These are phyloP conservation scores for Backusella sp. DNA, from an alignment of 192 early-diverging fungal genomes.

Conservation along the genomic window DNA sequence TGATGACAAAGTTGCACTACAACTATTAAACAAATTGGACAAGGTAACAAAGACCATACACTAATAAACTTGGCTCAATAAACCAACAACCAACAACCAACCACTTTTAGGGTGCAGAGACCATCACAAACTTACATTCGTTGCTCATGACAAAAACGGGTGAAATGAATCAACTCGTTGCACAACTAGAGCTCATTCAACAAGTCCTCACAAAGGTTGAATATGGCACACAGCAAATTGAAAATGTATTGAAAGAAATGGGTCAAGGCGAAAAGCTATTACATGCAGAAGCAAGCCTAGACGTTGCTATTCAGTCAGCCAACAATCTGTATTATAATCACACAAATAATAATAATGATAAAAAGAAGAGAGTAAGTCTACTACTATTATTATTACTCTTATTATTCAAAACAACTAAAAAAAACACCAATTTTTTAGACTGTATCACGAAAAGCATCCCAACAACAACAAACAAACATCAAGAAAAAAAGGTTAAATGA, in stretches of 20 bases:
- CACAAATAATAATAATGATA: neutral
- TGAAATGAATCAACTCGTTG: constrained; percentile 29
- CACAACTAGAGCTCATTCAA: constrained; percentile 30
- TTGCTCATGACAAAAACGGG: constrained; percentile 28
- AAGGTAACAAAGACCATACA: neutral
- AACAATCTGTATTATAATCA: constrained; percentile 11
- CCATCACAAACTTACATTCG: constrained; percentile 28
- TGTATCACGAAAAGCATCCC: neutral
- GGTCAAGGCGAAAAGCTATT: constrained; percentile 15
- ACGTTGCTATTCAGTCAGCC: constrained; percentile 33
- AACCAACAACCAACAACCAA: neutral
- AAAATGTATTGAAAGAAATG: constrained; percentile 19
- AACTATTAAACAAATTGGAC: constrained; percentile 24
- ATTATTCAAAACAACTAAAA: neutral
- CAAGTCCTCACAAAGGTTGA: constrained; percentile 30
- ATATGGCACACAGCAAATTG: constrained; percentile 25
- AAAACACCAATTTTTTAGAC: neutral
- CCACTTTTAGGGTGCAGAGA: constrained; percentile 27
- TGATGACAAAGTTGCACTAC: constrained; percentile 9
- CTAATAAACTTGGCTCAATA: neutral
- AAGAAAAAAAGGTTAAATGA: neutral
- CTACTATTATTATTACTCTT: neutral
- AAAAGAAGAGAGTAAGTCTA: neutral
- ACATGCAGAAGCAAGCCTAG: constrained; percentile 31
- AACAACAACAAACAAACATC: neutral